Conservation (phyloP, 176 grass and related monocot species). For the Melocanna baccifera region DNA sequence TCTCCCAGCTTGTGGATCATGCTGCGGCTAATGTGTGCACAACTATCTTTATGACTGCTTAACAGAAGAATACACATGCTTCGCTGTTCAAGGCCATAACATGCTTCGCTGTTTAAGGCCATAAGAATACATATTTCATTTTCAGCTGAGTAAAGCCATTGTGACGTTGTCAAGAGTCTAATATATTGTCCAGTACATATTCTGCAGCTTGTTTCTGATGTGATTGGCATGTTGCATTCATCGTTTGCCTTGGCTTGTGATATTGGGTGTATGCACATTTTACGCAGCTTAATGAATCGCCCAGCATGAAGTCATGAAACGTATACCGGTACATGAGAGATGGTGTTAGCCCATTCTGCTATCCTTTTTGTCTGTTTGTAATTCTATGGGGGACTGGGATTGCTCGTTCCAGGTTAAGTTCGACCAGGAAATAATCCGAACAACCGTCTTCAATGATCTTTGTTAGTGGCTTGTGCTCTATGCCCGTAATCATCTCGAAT, state of each 20-base stretch:
- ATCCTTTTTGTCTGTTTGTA: background rate
- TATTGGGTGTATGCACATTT: background rate
- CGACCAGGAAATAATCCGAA: background rate
- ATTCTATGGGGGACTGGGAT: background rate
- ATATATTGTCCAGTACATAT: background rate
- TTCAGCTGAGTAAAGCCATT: background rate
- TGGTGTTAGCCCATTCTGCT: background rate
- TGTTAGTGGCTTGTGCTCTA: too few relatives aligned
- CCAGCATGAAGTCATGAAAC: background rate
- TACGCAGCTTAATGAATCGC: background rate
- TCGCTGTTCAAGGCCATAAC: too few relatives aligned
- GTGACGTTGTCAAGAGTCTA: constrained; percentile 9
- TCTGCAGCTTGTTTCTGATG: background rate
- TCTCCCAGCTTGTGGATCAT: constrained; percentile 94
- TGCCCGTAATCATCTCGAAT: too few relatives aligned
- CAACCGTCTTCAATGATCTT: too few relatives aligned
- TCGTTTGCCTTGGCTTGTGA: background rate
- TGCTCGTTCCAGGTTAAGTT: background rate
- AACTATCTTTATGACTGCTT: background rate
- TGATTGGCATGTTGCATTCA: background rate
- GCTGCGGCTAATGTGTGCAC: constrained; percentile 61
- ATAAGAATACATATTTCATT: background rate
- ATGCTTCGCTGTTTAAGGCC: background rate
- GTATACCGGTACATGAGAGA: background rate
- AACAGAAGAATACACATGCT: constrained; percentile 10